Evolutionary conservation across 2,329 filamentous ascomycete genomes (phyloP), one percentile per base, ranked within the genome.

Genomic region (Colletotrichum caudatum): DNA sequence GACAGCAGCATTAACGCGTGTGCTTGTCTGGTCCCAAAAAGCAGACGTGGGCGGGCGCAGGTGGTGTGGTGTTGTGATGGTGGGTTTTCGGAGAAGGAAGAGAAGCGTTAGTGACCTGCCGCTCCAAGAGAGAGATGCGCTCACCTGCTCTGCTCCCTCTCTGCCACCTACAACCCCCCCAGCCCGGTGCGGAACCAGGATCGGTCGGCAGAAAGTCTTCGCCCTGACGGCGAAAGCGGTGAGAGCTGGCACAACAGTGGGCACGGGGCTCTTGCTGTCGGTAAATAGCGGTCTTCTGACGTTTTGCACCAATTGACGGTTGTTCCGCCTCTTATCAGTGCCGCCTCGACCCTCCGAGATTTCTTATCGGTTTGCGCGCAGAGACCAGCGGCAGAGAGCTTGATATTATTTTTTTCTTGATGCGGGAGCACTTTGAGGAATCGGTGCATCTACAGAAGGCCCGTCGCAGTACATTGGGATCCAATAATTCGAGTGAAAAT

Each of bases 51-150:
- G 61, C 41, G 57, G 57, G 66, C 59, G 62, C 66, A 57, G 50
- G 62, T 66, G 48, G 66, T 72, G 66, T 72, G 66, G 70, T 72
- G 70, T 71, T 71, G 66, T 72, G 66, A 62, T 74, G 66, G 66
- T 74, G 72, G 72, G 69, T 73, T 65, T 70, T 71, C 65, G 72
- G 70, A 65, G 69, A 23, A 60, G 69, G 59, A 69, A 71, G 69
- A 69, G 73, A 73, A 72, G 68, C 67, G 65, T 73, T 66, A 62
- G 71, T 73, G 73, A 71, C 71, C 71, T 74, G 67, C 71, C 64
- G 62, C 67, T 71, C 70, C 64, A 33, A 57, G 53, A 67, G 64
- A 62, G 68, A 67, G 73, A 74, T 74, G 73, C 73, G 73, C 71
- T 74, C 73, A 74, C 72, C 66, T 74, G 58, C 58, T 62, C 59